Evolutionary conservation across 495 filamentous ascomycete genomes (phyloP).

Genomic region (Trichocladium antarcticum): DNA sequence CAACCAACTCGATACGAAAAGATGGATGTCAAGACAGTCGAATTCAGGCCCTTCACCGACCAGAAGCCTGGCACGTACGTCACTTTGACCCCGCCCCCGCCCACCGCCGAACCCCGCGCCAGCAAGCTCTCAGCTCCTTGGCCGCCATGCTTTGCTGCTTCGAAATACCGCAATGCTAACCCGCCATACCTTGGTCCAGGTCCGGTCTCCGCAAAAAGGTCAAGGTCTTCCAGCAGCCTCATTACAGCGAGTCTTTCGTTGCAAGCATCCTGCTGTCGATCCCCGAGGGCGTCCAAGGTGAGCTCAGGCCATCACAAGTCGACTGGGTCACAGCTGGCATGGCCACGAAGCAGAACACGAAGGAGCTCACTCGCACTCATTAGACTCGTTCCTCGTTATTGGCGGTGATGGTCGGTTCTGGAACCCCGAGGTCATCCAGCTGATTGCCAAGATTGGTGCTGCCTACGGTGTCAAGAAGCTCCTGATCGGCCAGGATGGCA

Average conservation of each 20-base stretch:
- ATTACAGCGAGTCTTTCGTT: conserved; percentile 95
- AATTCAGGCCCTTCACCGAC: conserved; percentile 71
- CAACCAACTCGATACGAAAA: background rate
- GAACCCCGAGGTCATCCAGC: conserved; percentile 89
- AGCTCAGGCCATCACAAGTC: background rate
- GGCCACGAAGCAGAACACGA: background rate
- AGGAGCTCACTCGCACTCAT: background rate
- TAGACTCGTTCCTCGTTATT: conserved; percentile 85
- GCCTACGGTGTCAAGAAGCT: conserved; percentile 99
- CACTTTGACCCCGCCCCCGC: conserved; percentile 16
- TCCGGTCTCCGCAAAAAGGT: conserved; percentile 99
- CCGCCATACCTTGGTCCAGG: conserved; percentile 33
- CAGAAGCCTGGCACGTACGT: conserved; percentile 99
- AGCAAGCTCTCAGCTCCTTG: too few species aligned
- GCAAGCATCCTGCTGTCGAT: conserved; percentile 90
- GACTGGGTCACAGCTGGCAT: too few species aligned
- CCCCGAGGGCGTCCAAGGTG: conserved; percentile 73
- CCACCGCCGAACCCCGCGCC: conserved; percentile 16
- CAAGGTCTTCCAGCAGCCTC: conserved; percentile 84
- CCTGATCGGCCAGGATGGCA: conserved; percentile 87
- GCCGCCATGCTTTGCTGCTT: conserved; percentile 5
- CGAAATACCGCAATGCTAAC: conserved; percentile 1
- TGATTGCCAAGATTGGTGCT: conserved; percentile 93
- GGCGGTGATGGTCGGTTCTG: conserved; percentile 95
- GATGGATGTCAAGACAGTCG: conserved; percentile 68